Evolutionary conservation across 495 filamentous ascomycete genomes (phyloP), one percentile per base, ranked within the genome.

Genomic region (Penicillium turbatum): DNA sequence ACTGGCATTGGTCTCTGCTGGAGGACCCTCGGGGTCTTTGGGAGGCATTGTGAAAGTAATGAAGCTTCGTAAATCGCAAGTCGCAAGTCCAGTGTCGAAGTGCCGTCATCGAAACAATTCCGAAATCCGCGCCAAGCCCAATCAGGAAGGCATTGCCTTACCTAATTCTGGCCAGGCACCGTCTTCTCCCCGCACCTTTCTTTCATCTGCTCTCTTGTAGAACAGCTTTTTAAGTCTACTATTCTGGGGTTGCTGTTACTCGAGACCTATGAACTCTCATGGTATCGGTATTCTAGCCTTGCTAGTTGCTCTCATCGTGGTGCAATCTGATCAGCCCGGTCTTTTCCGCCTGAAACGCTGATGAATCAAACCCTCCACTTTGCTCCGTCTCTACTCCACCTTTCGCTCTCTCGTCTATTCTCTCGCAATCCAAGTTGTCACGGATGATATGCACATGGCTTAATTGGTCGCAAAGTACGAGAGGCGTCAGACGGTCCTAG

Each of bases 31-130:
- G 45, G 41, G 64, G 37, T 34, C 41, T 54, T 65, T 63, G 35
- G 70, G 52, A 45, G 73, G 60, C 73, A 76, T 76, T 59, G 61
- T 57, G 57, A 51, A 32, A 37, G 30, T 41, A n/a, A 48, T 15
- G 29, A 17, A 49, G 26, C 21, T 27, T 34, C 16, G 24, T 4
- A 48, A 47, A 13, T 26, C 24, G 13, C 11, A 24, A 47, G 32
- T 16, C 26, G 26, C 4, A 29, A 31, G 21, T 2, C 21, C 21
- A 44, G n/a, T 15, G 41, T 44, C n/a, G 9, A 17, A 17, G 41
- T 44, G 40, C 30, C 51, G 50, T 53, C 51, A 46, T 53, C 51
- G 51, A 44, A 53, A 53, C 51, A 46, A 24, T 46, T 36, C 24
- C 24, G 24, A 41, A 35, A 27, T 2, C 7, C 7, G 6, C 48